Conservation (phyloP, 495 filamentous ascomycete species). For the Podospora pseudoanserina region DNA sequence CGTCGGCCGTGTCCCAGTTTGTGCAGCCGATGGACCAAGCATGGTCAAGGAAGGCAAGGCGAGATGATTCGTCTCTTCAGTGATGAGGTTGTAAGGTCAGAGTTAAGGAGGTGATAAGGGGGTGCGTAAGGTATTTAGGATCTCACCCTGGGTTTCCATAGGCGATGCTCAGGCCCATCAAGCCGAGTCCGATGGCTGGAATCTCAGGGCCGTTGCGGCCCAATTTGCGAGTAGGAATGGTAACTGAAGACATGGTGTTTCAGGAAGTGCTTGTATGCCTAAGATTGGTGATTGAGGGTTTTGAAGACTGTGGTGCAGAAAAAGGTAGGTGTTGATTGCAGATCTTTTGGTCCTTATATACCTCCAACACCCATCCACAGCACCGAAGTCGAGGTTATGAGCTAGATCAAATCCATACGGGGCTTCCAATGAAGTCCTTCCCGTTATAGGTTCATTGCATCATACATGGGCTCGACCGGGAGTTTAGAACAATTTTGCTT, state of each 20-base stretch:
- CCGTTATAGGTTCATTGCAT: not conserved
- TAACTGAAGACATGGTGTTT: not conserved
- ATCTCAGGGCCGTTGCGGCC: constrained; percentile 18
- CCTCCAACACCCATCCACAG: not conserved
- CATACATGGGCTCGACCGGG: not conserved
- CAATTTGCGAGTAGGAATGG: constrained; percentile 8
- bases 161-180: constrained; percentile 16
- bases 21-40: constrained; percentile 18
- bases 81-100: constrained; percentile 3
- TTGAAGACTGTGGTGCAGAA: not conserved
- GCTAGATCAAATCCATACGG: too few species aligned
- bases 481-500: not conserved
- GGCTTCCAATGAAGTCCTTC: too few species aligned
- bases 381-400: too few species aligned
- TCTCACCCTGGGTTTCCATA: constrained; percentile 11
- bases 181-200: constrained; percentile 19
- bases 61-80: constrained; percentile 29
- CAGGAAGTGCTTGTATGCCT: not conserved
- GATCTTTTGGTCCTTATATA: not conserved
- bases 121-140: too few species aligned
- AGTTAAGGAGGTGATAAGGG: not conserved
- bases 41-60: constrained; percentile 16
- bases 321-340: not conserved
- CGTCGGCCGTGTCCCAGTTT: constrained; percentile 77
- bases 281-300: not conserved